phyloP scores from a whole-genome alignment of 1,139 yeast genomes.

The Kluyveromyces marxianus region DNA sequence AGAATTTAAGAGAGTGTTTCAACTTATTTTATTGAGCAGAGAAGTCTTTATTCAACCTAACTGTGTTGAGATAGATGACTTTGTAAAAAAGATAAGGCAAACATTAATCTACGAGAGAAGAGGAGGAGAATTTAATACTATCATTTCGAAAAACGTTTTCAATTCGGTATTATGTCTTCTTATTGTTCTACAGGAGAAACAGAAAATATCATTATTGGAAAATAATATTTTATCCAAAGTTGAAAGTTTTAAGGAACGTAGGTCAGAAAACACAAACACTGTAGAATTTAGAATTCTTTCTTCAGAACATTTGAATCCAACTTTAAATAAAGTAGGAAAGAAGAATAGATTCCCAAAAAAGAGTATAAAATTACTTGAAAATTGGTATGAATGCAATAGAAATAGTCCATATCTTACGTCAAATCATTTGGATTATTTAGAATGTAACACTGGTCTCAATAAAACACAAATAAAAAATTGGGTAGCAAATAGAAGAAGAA shows the following conservation, averaged over 20 bases:
- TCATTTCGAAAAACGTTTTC: too few species aligned
- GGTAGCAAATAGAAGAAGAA: constrained; percentile 24
- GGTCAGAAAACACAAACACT: background rate
- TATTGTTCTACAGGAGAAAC: background rate
- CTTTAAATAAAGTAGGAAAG: background rate
- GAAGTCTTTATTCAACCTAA: too few species aligned
- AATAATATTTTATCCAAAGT: background rate
- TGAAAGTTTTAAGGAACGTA: background rate
- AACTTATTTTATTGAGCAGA: too few species aligned
- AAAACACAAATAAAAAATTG: constrained; percentile 21
- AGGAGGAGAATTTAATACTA: too few species aligned
- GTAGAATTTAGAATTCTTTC: background rate
- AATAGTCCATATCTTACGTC: constrained; percentile 18
- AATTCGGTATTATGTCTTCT: background rate
- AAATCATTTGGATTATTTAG: constrained; percentile 9
- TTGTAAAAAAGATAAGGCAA: too few species aligned
- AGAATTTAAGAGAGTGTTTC: too few species aligned
- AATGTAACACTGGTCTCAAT: constrained; percentile 14
- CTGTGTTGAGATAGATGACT: too few species aligned
- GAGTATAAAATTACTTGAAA: constrained; percentile 13
- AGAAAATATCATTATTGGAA: background rate
- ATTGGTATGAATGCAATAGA: constrained; percentile 16
- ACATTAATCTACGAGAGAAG: too few species aligned
- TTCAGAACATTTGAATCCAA: background rate
- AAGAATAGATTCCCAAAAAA: constrained; percentile 13